Conservation (phyloP, 192 early-diverging fungal species). For the Funneliformis geosporum region DNA sequence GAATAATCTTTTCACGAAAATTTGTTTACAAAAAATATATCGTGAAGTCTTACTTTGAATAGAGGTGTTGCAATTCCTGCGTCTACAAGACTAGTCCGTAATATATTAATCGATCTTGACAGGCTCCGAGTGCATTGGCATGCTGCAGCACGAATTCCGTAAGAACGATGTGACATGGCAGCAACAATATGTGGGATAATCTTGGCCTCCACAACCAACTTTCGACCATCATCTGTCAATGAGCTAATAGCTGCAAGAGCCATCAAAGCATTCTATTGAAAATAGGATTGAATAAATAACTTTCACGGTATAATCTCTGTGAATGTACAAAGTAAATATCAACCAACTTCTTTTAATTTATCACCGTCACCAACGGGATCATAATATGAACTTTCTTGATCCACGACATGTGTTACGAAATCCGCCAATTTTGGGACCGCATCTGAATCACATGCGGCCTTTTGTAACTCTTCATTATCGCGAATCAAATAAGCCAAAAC, state of each 20-base stretch:
- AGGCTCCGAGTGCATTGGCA: slow-evolving; percentile 78
- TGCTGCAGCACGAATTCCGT: slow-evolving; percentile 68
- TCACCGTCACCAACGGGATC: slow-evolving; percentile 51
- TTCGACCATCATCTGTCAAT: slow-evolving; percentile 70
- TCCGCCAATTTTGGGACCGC: slow-evolving; percentile 65
- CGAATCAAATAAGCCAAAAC: slow-evolving; percentile 71
- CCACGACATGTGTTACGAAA: slow-evolving; percentile 51
- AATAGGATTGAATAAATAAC: not conserved
- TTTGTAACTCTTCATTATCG: slow-evolving; percentile 73
- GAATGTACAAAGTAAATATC: too few relatives aligned
- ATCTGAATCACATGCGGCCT: slow-evolving; percentile 73
- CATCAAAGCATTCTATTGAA: slow-evolving; percentile 62
- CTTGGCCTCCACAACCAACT: slow-evolving; percentile 73
- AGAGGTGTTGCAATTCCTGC: slow-evolving; percentile 70
- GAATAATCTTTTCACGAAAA: not conserved
- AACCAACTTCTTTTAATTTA: slow-evolving; percentile 63
- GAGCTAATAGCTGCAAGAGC: slow-evolving; percentile 73
- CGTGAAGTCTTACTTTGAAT: slow-evolving; percentile 50
- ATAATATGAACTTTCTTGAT: slow-evolving; percentile 45
- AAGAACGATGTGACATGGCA: slow-evolving; percentile 58
- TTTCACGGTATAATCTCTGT: not conserved
- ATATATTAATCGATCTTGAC: slow-evolving; percentile 71
- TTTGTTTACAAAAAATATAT: not conserved
- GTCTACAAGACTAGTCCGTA: slow-evolving; percentile 81
- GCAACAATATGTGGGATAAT: slow-evolving; percentile 71